Evolutionary conservation across 768 basidiomycete species (phyloP).

Genomic region (Leucocoprinus sp.): DNA sequence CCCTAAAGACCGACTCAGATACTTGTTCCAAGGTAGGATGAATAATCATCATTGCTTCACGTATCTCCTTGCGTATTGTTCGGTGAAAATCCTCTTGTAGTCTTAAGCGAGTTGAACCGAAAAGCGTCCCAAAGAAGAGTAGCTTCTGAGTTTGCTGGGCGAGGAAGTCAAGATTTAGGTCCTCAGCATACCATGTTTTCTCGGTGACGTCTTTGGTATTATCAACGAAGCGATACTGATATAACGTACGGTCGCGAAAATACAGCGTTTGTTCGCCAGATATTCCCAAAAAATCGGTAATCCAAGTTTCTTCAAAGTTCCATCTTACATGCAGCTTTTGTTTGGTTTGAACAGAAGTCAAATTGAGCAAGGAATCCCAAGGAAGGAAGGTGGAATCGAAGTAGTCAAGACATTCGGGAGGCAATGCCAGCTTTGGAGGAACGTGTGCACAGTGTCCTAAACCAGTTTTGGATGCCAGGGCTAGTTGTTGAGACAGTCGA

Average conservation of each 20-base stretch:
- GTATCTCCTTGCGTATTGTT: conserved; percentile 36
- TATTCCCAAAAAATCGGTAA: conserved; percentile 33
- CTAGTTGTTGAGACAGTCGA: conserved; percentile 36
- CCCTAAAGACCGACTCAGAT: conserved; percentile 34
- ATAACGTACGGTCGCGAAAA: conserved; percentile 47
- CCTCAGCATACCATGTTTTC: conserved; percentile 32
- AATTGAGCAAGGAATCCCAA: conserved; percentile 65
- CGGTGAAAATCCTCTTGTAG: conserved; percentile 34
- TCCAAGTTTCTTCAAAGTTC: conserved; percentile 42
- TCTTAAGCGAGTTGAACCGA: conserved; percentile 64
- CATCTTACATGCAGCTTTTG: conserved; percentile 42
- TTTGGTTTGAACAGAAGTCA: conserved; percentile 27
- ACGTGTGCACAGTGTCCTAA: conserved; percentile 41
- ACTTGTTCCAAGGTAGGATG: conserved; percentile 38
- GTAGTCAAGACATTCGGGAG: conserved; percentile 55
- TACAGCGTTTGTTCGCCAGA: conserved; percentile 30
- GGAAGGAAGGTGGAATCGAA: conserved; percentile 53
- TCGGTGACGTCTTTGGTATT: conserved; percentile 20
- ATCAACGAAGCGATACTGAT: conserved; percentile 61
- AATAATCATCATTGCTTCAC: conserved; percentile 48
- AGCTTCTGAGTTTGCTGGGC: conserved; percentile 36
- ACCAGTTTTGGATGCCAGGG: conserved; percentile 43
- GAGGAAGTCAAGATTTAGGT: conserved; percentile 37
- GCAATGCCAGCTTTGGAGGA: conserved; percentile 24
- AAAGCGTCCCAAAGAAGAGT: conserved; percentile 66